Evolutionary conservation across 2,329 filamentous ascomycete species (phyloP).

Genomic region (Coleophoma cylindrospora): DNA sequence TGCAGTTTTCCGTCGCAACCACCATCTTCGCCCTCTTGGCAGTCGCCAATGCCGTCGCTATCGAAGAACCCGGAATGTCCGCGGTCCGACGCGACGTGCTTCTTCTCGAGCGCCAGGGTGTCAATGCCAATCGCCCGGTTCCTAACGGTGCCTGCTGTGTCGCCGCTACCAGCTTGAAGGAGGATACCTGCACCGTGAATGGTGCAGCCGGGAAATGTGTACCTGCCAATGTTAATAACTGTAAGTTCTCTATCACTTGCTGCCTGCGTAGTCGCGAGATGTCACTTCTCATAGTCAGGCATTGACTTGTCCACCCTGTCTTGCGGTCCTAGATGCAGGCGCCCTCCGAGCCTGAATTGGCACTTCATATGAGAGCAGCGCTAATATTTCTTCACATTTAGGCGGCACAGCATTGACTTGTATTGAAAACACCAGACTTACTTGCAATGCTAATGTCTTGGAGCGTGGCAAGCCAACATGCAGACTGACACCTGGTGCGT

Average conservation of each 20-base stretch:
- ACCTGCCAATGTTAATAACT: constrained; percentile 29
- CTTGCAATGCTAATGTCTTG: constrained; percentile 20
- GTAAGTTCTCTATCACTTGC: constrained; percentile 15
- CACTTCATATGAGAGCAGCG: too few relatives aligned
- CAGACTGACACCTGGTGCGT: constrained; percentile 2
- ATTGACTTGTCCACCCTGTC: too few relatives aligned
- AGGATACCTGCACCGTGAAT: constrained; percentile 30
- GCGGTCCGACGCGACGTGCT: neutral
- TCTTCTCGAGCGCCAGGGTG: constrained; percentile 13
- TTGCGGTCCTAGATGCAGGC: too few relatives aligned
- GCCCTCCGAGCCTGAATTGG: too few relatives aligned
- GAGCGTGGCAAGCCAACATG: constrained; percentile 26
- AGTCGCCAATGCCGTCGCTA: constrained; percentile 10
- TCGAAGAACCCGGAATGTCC: neutral
- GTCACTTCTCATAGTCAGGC: too few relatives aligned
- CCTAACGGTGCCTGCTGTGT: constrained; percentile 30
- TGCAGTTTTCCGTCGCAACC: neutral
- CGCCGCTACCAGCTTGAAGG: constrained; percentile 29
- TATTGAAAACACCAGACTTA: constrained; percentile 22
- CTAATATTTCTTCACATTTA: neutral
- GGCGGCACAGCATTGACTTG: constrained; percentile 23
- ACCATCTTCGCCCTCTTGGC: constrained; percentile 25
- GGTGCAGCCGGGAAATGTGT: constrained; percentile 29
- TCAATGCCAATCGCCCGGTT: constrained; percentile 29
- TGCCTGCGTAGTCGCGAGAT: too few relatives aligned